phyloP scores from a whole-genome alignment of 176 grass and related monocot genomes.

The Paspalum vaginatum region DNA sequence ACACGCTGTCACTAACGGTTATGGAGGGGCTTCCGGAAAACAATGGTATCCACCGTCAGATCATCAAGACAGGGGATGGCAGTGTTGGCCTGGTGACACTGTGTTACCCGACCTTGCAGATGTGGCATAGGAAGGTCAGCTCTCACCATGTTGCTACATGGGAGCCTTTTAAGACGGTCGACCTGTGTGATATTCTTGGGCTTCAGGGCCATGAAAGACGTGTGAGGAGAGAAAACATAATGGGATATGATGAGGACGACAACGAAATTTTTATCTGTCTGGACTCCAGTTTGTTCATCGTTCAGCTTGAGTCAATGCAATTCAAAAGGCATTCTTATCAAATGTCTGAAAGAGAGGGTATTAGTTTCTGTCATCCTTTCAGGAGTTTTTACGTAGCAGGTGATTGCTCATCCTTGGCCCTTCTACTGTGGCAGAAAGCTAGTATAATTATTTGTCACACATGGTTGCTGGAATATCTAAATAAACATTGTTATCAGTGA shows the following conservation, averaged over 20 bases:
- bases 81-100: background rate
- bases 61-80: background rate
- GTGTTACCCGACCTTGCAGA: background rate
- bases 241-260: conserved; percentile 19
- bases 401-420: background rate
- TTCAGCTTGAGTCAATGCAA: conserved; percentile 11
- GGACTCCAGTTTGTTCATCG: background rate
- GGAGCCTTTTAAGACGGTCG: background rate
- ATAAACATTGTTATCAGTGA: too few relatives aligned
- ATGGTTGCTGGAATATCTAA: too few relatives aligned
- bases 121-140: background rate
- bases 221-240: background rate
- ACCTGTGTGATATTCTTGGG: background rate
- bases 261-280: background rate
- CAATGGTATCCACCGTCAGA: background rate
- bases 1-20: background rate
- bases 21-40: background rate
- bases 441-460: too few relatives aligned
- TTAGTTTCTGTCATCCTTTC: background rate
- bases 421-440: background rate
- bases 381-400: background rate
- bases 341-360: background rate
- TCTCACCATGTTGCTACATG: background rate
- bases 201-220: background rate
- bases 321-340: background rate